Conservation (phyloP, 2,329 filamentous ascomycete species). For the Cryphonectria naterciae region DNA sequence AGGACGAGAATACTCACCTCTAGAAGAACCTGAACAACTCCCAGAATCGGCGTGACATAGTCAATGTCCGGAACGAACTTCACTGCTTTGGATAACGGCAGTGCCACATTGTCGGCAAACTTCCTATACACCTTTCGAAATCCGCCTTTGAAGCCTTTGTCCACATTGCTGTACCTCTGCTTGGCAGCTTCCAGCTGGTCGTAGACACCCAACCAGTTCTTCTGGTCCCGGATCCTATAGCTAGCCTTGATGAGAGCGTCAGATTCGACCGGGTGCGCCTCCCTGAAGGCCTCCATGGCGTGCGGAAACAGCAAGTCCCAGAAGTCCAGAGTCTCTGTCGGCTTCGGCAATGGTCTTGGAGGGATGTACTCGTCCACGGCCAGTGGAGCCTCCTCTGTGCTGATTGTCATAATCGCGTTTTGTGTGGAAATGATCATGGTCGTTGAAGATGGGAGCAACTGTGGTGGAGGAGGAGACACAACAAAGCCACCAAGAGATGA, state of each 20-base stretch:
- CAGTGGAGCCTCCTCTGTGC: too few relatives aligned
- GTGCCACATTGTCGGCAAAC: too few relatives aligned
- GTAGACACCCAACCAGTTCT: slow-evolving; percentile 5
- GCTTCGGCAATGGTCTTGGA: not conserved
- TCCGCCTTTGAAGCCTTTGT: not conserved
- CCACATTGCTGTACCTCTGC: not conserved
- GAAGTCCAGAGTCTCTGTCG: not conserved
- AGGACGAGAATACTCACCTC: not conserved
- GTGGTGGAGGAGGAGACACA: not conserved
- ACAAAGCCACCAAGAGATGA: not conserved
- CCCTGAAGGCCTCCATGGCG: not conserved
- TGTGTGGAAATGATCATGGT: too few relatives aligned
- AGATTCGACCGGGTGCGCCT: not conserved
- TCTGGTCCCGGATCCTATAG: not conserved
- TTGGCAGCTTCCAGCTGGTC: slow-evolving; percentile 7
- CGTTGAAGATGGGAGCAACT: too few relatives aligned
- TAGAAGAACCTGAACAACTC: slow-evolving; percentile 12
- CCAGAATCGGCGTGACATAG: slow-evolving; percentile 7
- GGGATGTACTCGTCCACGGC: too few relatives aligned
- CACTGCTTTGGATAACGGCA: too few relatives aligned
- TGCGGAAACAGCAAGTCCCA: slow-evolving; percentile 2
- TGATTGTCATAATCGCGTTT: too few relatives aligned
- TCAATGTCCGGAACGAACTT: not conserved
- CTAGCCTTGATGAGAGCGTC: not conserved
- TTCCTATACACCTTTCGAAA: slow-evolving; percentile 10